These are phyloP conservation scores for Linnemannia exigua DNA, from an alignment of 192 early-diverging fungal genomes.

Conservation along the genomic window DNA sequence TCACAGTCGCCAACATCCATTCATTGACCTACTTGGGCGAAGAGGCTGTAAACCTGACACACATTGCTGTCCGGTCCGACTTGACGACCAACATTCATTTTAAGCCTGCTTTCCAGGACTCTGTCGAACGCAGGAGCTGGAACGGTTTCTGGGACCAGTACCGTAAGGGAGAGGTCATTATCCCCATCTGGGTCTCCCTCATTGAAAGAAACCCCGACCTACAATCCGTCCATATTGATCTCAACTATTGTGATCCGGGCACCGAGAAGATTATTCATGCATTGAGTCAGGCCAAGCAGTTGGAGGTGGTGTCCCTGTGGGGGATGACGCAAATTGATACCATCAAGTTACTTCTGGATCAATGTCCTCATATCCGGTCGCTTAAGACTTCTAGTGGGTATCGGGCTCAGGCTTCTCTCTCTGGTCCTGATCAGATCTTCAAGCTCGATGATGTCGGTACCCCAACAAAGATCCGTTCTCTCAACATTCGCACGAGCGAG, in stretches of 20 bases:
- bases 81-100: not conserved
- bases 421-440: not conserved
- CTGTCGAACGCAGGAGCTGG: not conserved
- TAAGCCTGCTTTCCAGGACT: not conserved
- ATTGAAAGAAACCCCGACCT: not conserved
- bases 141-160: not conserved
- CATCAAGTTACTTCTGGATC: not conserved
- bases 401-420: not conserved
- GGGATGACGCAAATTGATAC: not conserved
- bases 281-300: not conserved
- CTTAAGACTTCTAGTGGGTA: not conserved
- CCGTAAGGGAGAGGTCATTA: not conserved
- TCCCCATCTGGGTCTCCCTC: not conserved
- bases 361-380: not conserved
- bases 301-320: not conserved
- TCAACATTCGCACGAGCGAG: not conserved
- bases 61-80: not conserved
- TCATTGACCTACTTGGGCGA: not conserved
- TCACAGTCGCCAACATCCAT: not conserved
- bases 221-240: not conserved
- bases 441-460: not conserved
- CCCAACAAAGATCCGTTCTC: not conserved
- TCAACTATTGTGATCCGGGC: not conserved
- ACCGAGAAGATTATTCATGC: not conserved
- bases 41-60: not conserved